Conservation (phyloP, 2,329 filamentous ascomycete species). For the Fusarium sarcochroum region DNA sequence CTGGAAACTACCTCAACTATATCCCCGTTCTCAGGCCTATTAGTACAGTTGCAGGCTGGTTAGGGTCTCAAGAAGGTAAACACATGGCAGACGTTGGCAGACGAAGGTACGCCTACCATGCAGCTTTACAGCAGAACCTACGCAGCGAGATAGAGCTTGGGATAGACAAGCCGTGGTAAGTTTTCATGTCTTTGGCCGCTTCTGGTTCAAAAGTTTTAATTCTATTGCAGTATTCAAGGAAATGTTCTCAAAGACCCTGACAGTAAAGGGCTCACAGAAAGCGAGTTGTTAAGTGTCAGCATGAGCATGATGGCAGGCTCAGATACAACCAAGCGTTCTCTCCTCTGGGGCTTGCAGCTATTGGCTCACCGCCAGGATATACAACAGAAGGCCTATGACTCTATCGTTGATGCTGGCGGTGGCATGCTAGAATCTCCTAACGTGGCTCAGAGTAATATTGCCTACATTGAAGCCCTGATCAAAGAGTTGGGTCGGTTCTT, state of each 20-base stretch:
- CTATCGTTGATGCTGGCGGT: neutral
- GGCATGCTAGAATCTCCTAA: neutral
- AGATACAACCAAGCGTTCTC: neutral
- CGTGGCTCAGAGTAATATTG: neutral
- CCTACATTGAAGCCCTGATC: neutral
- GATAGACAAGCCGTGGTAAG: neutral
- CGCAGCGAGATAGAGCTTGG: neutral
- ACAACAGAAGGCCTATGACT: neutral
- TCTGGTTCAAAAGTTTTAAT: neutral
- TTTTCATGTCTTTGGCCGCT: neutral
- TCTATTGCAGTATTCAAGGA: neutral
- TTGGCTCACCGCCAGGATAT: neutral
- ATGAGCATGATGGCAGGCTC: constrained; percentile 1
- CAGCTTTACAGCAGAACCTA: neutral
- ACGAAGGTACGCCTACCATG: neutral
- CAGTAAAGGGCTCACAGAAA: neutral
- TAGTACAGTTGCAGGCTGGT: neutral
- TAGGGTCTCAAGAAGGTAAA: neutral
- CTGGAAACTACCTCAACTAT: neutral
- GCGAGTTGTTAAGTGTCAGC: neutral
- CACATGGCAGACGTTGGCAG: neutral
- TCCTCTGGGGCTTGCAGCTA: neutral
- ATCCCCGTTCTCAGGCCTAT: neutral
- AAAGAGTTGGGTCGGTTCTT: neutral
- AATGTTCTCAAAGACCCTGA: neutral